A percentile compares a stretch with the other conserved stretches of the same genome.
phyloP scores from a whole-genome alignment of 352 stramenopile species.

The Phytopythium helicoides region DNA sequence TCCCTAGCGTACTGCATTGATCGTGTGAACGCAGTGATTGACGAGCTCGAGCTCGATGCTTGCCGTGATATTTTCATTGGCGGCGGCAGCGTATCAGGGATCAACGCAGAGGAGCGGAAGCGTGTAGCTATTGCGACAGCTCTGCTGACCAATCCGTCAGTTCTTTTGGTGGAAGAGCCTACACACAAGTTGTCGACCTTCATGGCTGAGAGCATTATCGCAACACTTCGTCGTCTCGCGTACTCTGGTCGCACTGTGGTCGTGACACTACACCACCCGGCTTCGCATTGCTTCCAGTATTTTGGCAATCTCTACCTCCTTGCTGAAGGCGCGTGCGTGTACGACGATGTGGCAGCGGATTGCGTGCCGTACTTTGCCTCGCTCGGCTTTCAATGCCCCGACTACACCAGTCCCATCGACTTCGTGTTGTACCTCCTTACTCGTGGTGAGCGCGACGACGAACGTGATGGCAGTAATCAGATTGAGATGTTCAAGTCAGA shows the following conservation, averaged over 20 bases:
- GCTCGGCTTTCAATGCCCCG: constrained; percentile 43
- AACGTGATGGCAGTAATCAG: constrained; percentile 23
- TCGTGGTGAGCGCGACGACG: constrained; percentile 18
- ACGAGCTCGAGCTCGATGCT: constrained; percentile 44
- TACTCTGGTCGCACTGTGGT: constrained; percentile 83
- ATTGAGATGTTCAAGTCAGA: constrained; percentile 27
- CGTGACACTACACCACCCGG: constrained; percentile 89
- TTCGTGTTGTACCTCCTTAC: constrained; percentile 66
- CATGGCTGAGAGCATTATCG: constrained; percentile 57
- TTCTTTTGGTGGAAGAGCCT: constrained; percentile 88
- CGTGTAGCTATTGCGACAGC: constrained; percentile 79
- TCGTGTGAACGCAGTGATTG: constrained; percentile 59
- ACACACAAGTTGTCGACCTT: constrained; percentile 65
- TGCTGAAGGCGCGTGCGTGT: constrained; percentile 40
- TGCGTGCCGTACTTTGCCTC: constrained; percentile 52
- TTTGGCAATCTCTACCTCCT: constrained; percentile 64
- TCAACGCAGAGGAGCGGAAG: constrained; percentile 81
- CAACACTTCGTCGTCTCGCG: constrained; percentile 62
- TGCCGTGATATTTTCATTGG: constrained; percentile 62
- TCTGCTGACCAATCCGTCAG: constrained; percentile 73
- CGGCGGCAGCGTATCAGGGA: constrained; percentile 44
- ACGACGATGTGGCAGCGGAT: constrained; percentile 49
- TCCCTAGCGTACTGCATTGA: constrained; percentile 25
- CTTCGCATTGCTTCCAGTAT: constrained; percentile 56
- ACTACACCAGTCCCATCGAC: constrained; percentile 60